Conservation (phyloP, 495 filamentous ascomycete genomes). For the Penicillium mononematosum region DNA sequence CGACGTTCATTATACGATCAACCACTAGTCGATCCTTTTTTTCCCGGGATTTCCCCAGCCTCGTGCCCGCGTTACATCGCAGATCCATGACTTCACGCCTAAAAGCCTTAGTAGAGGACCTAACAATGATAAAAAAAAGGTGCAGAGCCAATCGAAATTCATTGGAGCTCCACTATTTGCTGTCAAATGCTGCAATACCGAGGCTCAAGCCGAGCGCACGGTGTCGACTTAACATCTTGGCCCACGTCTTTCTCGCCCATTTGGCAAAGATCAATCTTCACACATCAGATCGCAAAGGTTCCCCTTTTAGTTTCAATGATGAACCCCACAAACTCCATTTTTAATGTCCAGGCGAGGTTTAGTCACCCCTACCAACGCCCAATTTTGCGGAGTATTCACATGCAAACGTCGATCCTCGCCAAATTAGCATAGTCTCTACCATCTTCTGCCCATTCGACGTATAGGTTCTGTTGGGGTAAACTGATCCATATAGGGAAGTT, state of each 20-base stretch:
- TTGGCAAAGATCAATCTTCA: constrained; percentile 7
- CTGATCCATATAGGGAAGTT: constrained; percentile 18
- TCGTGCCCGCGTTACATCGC: background rate
- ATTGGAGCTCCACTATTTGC: background rate
- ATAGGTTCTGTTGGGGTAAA: constrained; percentile 23
- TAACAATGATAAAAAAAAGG: background rate
- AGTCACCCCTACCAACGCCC: constrained; percentile 3
- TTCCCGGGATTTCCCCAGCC: too few species aligned
- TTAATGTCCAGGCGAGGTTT: background rate
- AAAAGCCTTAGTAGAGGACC: background rate
- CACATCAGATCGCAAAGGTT: constrained; percentile 5
- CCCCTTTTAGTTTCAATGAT: constrained; percentile 3
- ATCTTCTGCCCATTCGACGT: constrained; percentile 16
- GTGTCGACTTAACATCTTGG: background rate
- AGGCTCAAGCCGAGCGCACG: constrained; percentile 5
- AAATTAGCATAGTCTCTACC: background rate
- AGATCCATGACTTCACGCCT: background rate
- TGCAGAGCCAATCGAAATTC: background rate
- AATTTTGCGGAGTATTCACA: constrained; percentile 20
- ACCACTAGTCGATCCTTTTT: too few species aligned
- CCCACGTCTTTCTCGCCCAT: background rate
- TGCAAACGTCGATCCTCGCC: constrained; percentile 16
- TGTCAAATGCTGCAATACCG: constrained; percentile 9
- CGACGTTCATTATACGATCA: too few species aligned
- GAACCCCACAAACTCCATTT: background rate